These are phyloP conservation scores for Kazachstania kunashirensis DNA, from an alignment of 805 yeast species.

Conservation along the genomic window DNA sequence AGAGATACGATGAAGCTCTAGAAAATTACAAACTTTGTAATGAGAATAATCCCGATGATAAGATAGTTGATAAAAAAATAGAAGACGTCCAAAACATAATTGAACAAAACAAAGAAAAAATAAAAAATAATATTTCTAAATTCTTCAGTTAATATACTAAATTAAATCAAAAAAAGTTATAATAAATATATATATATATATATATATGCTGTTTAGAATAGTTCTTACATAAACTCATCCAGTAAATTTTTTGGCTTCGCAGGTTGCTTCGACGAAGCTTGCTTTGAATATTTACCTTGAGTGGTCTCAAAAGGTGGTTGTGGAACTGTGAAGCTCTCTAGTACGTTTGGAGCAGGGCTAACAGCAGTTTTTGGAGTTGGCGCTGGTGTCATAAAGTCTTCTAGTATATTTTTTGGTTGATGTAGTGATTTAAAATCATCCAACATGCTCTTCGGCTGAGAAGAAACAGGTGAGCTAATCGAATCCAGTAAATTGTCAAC, in stretches of 20 bases:
- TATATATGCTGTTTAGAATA: not conserved
- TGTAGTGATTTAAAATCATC: not conserved
- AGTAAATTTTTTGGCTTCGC: slow-evolving; percentile 22
- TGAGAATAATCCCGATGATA: slow-evolving; percentile 40
- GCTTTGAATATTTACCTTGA: too few relatives aligned
- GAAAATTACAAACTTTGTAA: slow-evolving; percentile 38
- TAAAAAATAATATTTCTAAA: slow-evolving; percentile 49
- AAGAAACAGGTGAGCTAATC: slow-evolving; percentile 4
- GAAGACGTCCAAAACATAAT: slow-evolving; percentile 33
- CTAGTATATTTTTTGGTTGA: slow-evolving; percentile 4
- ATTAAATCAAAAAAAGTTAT: not conserved
- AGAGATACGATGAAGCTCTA: slow-evolving; percentile 42
- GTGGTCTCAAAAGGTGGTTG: too few relatives aligned
- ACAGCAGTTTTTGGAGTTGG: not conserved
- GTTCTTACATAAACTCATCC: slow-evolving; percentile 28
- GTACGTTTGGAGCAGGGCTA: not conserved
- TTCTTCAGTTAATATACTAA: slow-evolving; percentile 36
- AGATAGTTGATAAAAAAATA: slow-evolving; percentile 38
- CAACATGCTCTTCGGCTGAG: slow-evolving; percentile 1
- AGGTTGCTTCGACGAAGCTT: not conserved
- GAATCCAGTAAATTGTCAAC: slow-evolving; percentile 14
- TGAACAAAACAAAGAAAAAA: slow-evolving; percentile 37
- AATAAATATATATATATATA: not conserved
- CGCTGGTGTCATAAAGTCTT: slow-evolving; percentile 5
- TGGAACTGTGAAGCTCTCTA: not conserved